Evolutionary conservation across 257 asterid genomes (phyloP).

Genomic region (Nicotiana noctiflora): DNA sequence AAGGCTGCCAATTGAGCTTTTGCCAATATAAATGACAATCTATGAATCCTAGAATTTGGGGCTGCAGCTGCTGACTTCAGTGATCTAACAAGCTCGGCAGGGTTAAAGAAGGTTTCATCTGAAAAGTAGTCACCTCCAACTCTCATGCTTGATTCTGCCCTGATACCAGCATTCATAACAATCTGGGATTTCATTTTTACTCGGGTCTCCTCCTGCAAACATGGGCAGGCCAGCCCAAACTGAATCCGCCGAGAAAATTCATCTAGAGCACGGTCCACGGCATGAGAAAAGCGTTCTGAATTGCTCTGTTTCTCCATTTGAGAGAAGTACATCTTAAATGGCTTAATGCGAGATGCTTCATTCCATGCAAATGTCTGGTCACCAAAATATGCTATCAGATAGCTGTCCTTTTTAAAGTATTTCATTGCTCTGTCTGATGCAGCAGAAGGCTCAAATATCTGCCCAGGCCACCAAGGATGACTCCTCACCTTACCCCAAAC

Average conservation of each 20-base stretch:
- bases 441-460: conserved; percentile 52
- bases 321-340: conserved; percentile 44
- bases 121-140: conserved; percentile 36
- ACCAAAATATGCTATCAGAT: conserved; percentile 74
- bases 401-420: conserved; percentile 34
- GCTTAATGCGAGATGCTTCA: conserved; percentile 48
- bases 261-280: conserved; percentile 47
- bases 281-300: conserved; percentile 32
- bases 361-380: conserved; percentile 82
- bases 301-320: conserved; percentile 58
- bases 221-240: conserved; percentile 60
- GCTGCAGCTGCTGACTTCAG: conserved; percentile 42
- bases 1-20: conserved; percentile 58
- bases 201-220: conserved; percentile 40
- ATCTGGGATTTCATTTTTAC: conserved; percentile 34
- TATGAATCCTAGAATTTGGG: conserved; percentile 29
- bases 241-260: conserved; percentile 61
- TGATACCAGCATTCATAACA: conserved; percentile 42
- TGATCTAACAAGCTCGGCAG: conserved; percentile 32
- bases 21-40: conserved; percentile 27
- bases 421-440: conserved; percentile 52
- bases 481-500: conserved; percentile 92
- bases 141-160: conserved; percentile 26
- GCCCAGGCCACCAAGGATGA: conserved; percentile 99
- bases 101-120: conserved; percentile 32